A percentile compares a stretch with the other conserved stretches of the same genome.
Conservation (phyloP, 805 yeast genomes). For the Kuraishia molischiana region DNA sequence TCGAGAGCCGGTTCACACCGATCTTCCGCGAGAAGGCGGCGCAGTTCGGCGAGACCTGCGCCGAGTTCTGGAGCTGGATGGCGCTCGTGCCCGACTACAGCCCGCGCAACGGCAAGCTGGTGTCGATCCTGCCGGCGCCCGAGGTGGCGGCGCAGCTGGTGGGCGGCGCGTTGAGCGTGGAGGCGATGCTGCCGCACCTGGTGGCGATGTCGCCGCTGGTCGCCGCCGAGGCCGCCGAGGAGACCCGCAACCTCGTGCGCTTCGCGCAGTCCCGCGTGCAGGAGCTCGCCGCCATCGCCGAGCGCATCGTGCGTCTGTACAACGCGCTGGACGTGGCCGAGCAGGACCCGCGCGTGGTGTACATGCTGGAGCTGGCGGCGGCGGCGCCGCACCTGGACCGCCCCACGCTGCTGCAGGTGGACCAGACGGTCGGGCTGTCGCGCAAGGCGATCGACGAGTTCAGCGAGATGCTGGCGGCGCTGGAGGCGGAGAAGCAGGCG, state of each 20-base stretch:
- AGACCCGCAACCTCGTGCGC: neutral
- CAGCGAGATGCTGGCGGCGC: neutral
- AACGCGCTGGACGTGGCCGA: neutral
- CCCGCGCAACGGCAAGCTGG: neutral
- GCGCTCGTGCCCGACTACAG: neutral
- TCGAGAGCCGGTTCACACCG: neutral
- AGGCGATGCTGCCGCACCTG: neutral
- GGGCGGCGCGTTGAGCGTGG: neutral
- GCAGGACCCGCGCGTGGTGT: neutral
- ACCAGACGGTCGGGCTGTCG: neutral
- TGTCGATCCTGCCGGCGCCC: neutral
- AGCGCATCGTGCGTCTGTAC: neutral
- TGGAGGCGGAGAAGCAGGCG: neutral
- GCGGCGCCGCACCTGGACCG: neutral
- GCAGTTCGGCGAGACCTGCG: neutral
- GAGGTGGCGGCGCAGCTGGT: neutral
- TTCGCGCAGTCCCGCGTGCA: neutral
- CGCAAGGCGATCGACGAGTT: neutral
- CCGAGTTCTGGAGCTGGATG: neutral
- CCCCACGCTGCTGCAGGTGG: neutral
- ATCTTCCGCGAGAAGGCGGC: neutral
- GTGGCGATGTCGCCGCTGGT: slow-evolving; percentile 1
- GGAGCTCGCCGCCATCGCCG: neutral
- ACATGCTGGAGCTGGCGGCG: neutral
- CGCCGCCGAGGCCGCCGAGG: neutral